Conservation (phyloP, 306 rosid species). For the Casuarina equisetifolia region DNA sequence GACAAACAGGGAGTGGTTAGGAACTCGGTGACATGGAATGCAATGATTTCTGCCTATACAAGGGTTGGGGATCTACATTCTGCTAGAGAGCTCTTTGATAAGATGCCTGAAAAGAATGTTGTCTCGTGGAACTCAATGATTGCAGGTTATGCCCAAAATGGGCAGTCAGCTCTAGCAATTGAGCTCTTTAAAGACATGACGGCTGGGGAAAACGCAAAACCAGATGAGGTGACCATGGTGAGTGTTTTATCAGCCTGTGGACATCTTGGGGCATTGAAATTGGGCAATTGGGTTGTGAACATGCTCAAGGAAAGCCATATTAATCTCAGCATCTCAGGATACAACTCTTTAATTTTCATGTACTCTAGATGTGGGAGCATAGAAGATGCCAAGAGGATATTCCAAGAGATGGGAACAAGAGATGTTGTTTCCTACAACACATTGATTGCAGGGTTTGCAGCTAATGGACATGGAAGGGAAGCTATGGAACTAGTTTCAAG, state of each 20-base stretch:
- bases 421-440: conserved; percentile 67
- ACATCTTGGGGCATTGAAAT: conserved; percentile 60
- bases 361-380: conserved; percentile 66
- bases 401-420: conserved; percentile 48
- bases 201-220: conserved; percentile 31
- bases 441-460: conserved; percentile 62
- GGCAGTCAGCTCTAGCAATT: conserved; percentile 52
- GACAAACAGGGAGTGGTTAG: conserved; percentile 40
- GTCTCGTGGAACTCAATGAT: conserved; percentile 73
- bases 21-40: conserved; percentile 58
- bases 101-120: conserved; percentile 56
- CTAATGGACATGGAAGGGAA: conserved; percentile 61
- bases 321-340: conserved; percentile 47
- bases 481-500: conserved; percentile 45
- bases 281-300: conserved; percentile 62
- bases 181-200: conserved; percentile 59
- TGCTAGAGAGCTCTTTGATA: conserved; percentile 56
- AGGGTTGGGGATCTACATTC: conserved; percentile 49
- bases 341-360: conserved; percentile 63
- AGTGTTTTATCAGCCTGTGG: conserved; percentile 73
- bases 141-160: conserved; percentile 68
- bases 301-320: conserved; percentile 40
- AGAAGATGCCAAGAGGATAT: conserved; percentile 47
- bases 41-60: conserved; percentile 66
- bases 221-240: conserved; percentile 70